These are phyloP conservation scores for Rhodotorula glutinis DNA, from an alignment of 1,284 basidiomycete species.

Conservation along the genomic window DNA sequence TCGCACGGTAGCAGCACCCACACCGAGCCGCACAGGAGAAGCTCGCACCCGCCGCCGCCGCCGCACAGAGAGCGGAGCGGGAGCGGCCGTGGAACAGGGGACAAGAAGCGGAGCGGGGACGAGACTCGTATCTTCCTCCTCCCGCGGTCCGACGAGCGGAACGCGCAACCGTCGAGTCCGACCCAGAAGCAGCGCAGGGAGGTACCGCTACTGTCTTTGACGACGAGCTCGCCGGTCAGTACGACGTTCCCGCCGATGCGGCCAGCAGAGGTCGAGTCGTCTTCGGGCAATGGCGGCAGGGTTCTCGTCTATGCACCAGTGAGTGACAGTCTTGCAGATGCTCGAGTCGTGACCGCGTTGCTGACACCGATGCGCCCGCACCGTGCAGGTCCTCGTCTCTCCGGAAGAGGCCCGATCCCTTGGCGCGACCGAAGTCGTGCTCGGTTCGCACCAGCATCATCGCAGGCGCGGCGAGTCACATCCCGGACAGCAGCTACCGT, in stretches of 20 bases:
- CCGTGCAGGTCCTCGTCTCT: slow-evolving; percentile 20
- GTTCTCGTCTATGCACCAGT: slow-evolving; percentile 33
- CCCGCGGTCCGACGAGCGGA: slow-evolving; percentile 18
- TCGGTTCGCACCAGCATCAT: background rate
- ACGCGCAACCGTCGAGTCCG: too few species aligned
- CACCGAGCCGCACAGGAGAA: background rate
- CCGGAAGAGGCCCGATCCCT: slow-evolving; percentile 22
- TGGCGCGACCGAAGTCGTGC: slow-evolving; percentile 28
- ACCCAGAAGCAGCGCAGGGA: background rate
- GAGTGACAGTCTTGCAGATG: background rate
- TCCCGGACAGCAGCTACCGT: background rate
- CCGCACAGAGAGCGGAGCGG: background rate
- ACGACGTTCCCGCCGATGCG: slow-evolving; percentile 21
- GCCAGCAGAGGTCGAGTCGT: background rate
- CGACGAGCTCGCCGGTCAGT: slow-evolving; percentile 19
- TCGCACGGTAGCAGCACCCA: slow-evolving; percentile 5
- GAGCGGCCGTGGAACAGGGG: background rate
- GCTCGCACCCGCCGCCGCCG: background rate
- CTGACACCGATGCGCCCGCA: too few species aligned
- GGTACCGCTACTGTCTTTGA: slow-evolving; percentile 24
- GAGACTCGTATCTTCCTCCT: slow-evolving; percentile 23
- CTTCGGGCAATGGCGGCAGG: background rate
- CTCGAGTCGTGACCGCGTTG: too few species aligned
- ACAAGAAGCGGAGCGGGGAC: background rate
- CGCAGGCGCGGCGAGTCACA: background rate